These are phyloP conservation scores for Ammopiptanthus mongolicus DNA, from an alignment of 306 rosid species.

Conservation along the genomic window DNA sequence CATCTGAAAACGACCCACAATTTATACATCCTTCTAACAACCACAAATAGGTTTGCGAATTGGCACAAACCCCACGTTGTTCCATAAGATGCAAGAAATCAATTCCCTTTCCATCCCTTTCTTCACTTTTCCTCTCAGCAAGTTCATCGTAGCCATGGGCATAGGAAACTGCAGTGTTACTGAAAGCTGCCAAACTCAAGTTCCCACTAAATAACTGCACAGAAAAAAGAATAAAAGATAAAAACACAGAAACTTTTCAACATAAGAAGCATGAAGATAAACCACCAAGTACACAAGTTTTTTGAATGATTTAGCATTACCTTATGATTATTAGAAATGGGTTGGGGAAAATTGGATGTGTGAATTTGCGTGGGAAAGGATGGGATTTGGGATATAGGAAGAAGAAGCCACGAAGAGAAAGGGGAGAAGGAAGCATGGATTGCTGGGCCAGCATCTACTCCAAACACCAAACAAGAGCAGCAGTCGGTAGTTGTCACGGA, in stretches of 20 bases:
- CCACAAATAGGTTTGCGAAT: conserved; percentile 71
- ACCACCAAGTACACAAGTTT: background rate
- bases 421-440: conserved; percentile 16
- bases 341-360: background rate
- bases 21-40: conserved; percentile 54
- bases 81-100: conserved; percentile 62
- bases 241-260: background rate
- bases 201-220: conserved; percentile 35
- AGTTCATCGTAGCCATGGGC: conserved; percentile 28
- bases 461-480: background rate
- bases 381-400: conserved; percentile 19
- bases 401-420: conserved; percentile 20
- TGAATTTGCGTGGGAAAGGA: conserved; percentile 21
- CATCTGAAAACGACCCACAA: conserved; percentile 45
- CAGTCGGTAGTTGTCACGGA: background rate
- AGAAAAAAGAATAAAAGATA: background rate
- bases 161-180: conserved; percentile 32
- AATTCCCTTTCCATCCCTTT: conserved; percentile 29
- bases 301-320: conserved; percentile 13
- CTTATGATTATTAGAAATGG: conserved; percentile 17
- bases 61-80: conserved; percentile 59
- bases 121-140: conserved; percentile 24
- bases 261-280: background rate
- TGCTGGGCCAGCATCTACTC: conserved; percentile 1
- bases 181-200: conserved; percentile 35